Evolutionary conservation across 2,329 filamentous ascomycete genomes (phyloP).

Genomic region (Arachnomyces sp.): DNA sequence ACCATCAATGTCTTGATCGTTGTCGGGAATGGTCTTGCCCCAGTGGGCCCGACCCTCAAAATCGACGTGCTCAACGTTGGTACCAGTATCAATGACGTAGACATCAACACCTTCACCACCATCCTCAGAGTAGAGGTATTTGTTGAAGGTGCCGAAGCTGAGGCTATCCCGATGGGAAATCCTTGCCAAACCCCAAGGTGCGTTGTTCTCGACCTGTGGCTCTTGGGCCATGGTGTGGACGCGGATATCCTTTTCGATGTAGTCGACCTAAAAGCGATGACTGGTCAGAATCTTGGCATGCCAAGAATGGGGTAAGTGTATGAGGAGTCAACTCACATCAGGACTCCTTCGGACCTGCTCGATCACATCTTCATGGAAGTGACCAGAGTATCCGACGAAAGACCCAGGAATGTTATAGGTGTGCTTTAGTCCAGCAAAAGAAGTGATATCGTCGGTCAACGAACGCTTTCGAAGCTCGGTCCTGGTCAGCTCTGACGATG

Average conservation of each 20-base stretch:
- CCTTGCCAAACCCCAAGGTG: constrained; percentile 98
- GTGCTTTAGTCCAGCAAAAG: constrained; percentile 82
- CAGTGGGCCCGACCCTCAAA: constrained; percentile 93
- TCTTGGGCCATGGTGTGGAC: constrained; percentile 66
- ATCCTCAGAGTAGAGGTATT: constrained; percentile 85
- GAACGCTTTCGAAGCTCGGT: constrained; percentile 88
- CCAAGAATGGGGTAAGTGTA: background rate
- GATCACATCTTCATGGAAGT: constrained; percentile 89
- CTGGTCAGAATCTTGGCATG: constrained; percentile 9
- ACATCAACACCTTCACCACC: constrained; percentile 97
- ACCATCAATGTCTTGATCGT: constrained; percentile 82
- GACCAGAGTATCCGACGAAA: constrained; percentile 87
- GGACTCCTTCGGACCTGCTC: constrained; percentile 91
- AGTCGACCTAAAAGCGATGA: constrained; percentile 64
- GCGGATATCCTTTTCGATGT: constrained; percentile 88
- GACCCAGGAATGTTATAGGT: constrained; percentile 83
- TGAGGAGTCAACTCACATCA: constrained; percentile 65
- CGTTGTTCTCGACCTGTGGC: constrained; percentile 70
- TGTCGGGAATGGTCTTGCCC: constrained; percentile 89
- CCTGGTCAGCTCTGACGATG: constrained; percentile 51
- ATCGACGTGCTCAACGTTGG: constrained; percentile 88
- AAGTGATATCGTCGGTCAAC: constrained; percentile 50
- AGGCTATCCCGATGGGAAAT: constrained; percentile 88
- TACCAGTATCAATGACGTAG: constrained; percentile 97
- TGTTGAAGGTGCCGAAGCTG: constrained; percentile 91